phyloP scores from a whole-genome alignment of 2,329 filamentous ascomycete genomes.

The Westerdykella sp. region DNA sequence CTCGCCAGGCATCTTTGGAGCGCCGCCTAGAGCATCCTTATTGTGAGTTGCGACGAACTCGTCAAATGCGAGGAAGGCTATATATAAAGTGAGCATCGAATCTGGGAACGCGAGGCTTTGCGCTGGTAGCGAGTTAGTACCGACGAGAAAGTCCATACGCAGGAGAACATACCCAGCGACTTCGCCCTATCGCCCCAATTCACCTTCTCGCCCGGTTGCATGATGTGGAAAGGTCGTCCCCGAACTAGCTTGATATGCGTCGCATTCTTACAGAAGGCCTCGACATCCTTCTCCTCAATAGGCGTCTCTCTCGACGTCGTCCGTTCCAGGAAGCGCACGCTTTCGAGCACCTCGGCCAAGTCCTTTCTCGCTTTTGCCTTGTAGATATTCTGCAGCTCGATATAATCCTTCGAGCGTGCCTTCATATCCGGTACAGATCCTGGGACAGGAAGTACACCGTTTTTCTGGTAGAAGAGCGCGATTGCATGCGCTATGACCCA shows the following conservation, averaged over 20 bases:
- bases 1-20: constrained; percentile 34
- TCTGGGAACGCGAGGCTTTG: constrained; percentile 40
- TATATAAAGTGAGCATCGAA: constrained; percentile 44
- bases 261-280: constrained; percentile 92
- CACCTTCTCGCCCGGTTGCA: constrained; percentile 38
- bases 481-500: constrained; percentile 85
- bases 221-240: constrained; percentile 50
- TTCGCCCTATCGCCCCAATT: constrained; percentile 47
- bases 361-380: constrained; percentile 80
- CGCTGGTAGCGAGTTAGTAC: constrained; percentile 19
- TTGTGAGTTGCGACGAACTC: constrained; percentile 40
- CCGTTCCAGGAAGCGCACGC: constrained; percentile 53
- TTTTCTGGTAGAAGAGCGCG: constrained; percentile 65
- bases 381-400: constrained; percentile 87
- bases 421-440: constrained; percentile 97
- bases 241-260: constrained; percentile 86
- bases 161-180: constrained; percentile 45
- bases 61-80: constrained; percentile 49
- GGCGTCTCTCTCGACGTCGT: constrained; percentile 42
- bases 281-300: constrained; percentile 68
- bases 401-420: constrained; percentile 82
- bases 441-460: constrained; percentile 71
- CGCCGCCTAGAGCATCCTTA: constrained; percentile 28
- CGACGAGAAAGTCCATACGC: neutral
- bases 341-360: constrained; percentile 63